Evolutionary conservation across 2,329 filamentous ascomycete genomes (phyloP), one percentile per base, ranked within the genome.

Genomic region (Byssoonygena ceratinophila): DNA sequence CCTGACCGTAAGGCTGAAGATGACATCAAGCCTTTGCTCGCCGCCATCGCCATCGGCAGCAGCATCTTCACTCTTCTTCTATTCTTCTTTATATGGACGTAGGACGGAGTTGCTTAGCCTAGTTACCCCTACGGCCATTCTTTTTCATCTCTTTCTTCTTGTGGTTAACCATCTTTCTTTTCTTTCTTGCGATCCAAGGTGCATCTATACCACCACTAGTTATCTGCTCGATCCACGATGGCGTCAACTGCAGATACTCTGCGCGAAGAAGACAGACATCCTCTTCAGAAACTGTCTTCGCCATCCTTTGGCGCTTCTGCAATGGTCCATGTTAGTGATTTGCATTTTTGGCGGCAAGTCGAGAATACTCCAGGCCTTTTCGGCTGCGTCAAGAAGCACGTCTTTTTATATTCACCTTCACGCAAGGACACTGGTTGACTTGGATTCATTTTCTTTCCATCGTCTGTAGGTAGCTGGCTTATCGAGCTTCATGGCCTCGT

Each of bases 221-320:
- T 29, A 29, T 29, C 27, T 29, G 16, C 4, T 27, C 20, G 12
- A 12, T 20, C 12, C 22, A 12, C 9, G 31, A 52, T 52, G 50
- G 32, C 50, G 14, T 37, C 43, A 31, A 18, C 25, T 16, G 41
- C 40, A 14, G 32, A 41, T 4, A 16, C 40, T n/a, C 20, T 14
- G 2, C 16, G 23, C 37, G 20, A 32, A 31, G 47, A 23, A 23
- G 40, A 27, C 2, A 63, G 61, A 46, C 72, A 75, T 55, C 71
- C 71, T 5, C 61, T 74, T 12, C 73, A 75, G 56, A 59, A 67
- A 50, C 58, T 73, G 12, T 46, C 61, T 27, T 74, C 72, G 50
- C 73, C 73, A 11, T 70, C 70, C 14, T 61, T 67, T 47, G 66
- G 67, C 2, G 40, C 71, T 32, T 75, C 72, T 16, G 67, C 71